Conservation (phyloP, 768 basidiomycete genomes). For the Kwoniella sp. region DNA sequence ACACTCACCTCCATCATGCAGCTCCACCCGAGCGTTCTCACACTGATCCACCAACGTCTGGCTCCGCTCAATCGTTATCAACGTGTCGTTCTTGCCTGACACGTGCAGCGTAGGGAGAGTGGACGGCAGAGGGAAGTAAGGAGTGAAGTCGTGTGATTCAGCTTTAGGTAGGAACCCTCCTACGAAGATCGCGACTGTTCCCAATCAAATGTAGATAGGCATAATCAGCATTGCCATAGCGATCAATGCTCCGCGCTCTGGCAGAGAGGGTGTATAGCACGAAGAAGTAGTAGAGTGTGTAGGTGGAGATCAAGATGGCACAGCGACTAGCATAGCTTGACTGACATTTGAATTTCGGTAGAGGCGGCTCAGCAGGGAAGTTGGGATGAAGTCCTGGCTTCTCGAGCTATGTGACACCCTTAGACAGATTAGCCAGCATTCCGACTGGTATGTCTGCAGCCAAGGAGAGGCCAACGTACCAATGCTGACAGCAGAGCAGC, state of each 20-base stretch:
- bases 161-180: slow-evolving; percentile 50
- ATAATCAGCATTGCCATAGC: background rate
- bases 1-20: slow-evolving; percentile 50
- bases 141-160: slow-evolving; percentile 29
- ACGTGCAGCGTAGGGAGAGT: slow-evolving; percentile 47
- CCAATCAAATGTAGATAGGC: no score
- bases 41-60: slow-evolving; percentile 44
- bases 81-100: slow-evolving; percentile 49
- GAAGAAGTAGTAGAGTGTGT: no score
- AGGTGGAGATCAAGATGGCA: no score
- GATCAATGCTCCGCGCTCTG: no score
- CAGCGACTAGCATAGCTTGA: no score
- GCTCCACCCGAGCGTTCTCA: slow-evolving; percentile 44
- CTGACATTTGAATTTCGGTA: slow-evolving; percentile 52
- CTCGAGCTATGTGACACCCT: slow-evolving; percentile 47
- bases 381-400: slow-evolving; percentile 45
- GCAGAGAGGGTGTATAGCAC: no score
- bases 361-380: slow-evolving; percentile 40
- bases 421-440: background rate
- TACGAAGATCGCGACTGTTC: slow-evolving; percentile 47
- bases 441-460: background rate
- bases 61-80: slow-evolving; percentile 51
- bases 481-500: slow-evolving; percentile 49
- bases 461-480: slow-evolving; percentile 26
- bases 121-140: slow-evolving; percentile 49